A percentile compares a stretch with the other conserved stretches of the same genome.
Evolutionary conservation across 2,329 filamentous ascomycete genomes (phyloP).

Genomic region (Incumbomyces delicatus): DNA sequence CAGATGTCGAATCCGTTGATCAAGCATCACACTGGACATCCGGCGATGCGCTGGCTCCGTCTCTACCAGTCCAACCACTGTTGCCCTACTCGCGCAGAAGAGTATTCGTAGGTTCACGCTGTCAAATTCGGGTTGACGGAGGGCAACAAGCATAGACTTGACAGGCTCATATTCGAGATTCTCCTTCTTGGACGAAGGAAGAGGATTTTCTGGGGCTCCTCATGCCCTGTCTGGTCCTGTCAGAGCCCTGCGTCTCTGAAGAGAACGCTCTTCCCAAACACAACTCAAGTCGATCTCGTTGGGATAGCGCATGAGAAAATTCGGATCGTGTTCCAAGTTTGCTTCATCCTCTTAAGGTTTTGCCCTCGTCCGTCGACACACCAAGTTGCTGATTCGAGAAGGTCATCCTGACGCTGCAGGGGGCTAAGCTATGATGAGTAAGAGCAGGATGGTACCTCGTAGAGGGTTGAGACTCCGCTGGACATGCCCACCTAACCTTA

Average conservation of each 20-base stretch:
- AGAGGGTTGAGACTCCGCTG: too few relatives aligned
- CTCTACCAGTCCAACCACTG: background rate
- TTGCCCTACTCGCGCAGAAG: background rate
- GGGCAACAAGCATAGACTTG: conserved; percentile 1
- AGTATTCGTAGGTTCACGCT: too few relatives aligned
- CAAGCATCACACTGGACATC: conserved; percentile 6
- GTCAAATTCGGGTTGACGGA: background rate
- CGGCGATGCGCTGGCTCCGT: conserved; percentile 8
- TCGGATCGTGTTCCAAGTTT: conserved; percentile 1
- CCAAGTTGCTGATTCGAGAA: conserved; percentile 3
- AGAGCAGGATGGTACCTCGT: background rate
- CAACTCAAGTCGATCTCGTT: background rate
- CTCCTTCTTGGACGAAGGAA: background rate
- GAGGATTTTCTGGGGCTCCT: background rate
- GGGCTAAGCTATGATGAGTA: background rate
- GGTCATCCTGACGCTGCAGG: background rate
- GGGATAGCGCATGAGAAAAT: background rate
- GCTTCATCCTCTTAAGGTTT: background rate
- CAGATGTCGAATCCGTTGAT: conserved; percentile 9
- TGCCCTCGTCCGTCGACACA: background rate
- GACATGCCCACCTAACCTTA: too few relatives aligned
- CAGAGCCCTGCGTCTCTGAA: background rate
- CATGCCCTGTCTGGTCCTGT: conserved; percentile 2
- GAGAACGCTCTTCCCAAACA: background rate
- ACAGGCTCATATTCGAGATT: conserved; percentile 4